A percentile compares a stretch with the other conserved stretches of the same genome.
Evolutionary conservation across 2,329 filamentous ascomycete genomes (phyloP).

Genomic region (Aspergillus sergii): DNA sequence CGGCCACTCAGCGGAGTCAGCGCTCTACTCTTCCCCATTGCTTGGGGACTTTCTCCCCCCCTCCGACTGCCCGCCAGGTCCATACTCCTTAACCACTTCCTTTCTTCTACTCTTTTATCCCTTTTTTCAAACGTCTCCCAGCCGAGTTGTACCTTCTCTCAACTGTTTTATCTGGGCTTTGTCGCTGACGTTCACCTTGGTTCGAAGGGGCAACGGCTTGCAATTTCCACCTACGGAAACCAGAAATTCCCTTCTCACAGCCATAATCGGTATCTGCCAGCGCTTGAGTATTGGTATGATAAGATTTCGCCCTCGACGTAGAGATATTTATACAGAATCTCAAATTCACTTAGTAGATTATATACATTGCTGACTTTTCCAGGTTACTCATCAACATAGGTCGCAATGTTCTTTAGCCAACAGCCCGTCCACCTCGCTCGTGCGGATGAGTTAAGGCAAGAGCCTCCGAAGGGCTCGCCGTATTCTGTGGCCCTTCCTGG

Average conservation of each 20-base stretch:
- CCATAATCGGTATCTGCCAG: not conserved
- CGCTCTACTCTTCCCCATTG: not conserved
- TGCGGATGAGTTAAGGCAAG: conserved; percentile 56
- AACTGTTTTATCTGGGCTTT: not conserved
- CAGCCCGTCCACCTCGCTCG: conserved; percentile 37
- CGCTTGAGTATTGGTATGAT: not conserved
- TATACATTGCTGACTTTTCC: not conserved
- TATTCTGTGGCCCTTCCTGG: conserved; percentile 79
- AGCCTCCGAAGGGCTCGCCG: conserved; percentile 73
- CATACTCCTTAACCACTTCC: not conserved
- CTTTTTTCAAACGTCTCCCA: not conserved
- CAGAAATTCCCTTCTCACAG: not conserved
- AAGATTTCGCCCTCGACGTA: not conserved
- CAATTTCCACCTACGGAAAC: not conserved
- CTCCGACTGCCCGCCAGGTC: not conserved
- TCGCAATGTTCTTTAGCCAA: conserved; percentile 41
- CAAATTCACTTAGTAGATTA: not conserved
- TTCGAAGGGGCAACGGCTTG: not conserved
- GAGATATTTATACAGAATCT: not conserved
- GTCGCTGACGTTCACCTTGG: not conserved
- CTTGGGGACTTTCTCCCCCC: not conserved
- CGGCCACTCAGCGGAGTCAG: conserved; percentile 1
- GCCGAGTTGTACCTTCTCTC: not conserved
- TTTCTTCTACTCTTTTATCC: not conserved
- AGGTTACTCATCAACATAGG: not conserved